These are phyloP conservation scores for Fagopyrum homotropicum DNA, from an alignment of 148 eudicot genomes.

Conservation along the genomic window DNA sequence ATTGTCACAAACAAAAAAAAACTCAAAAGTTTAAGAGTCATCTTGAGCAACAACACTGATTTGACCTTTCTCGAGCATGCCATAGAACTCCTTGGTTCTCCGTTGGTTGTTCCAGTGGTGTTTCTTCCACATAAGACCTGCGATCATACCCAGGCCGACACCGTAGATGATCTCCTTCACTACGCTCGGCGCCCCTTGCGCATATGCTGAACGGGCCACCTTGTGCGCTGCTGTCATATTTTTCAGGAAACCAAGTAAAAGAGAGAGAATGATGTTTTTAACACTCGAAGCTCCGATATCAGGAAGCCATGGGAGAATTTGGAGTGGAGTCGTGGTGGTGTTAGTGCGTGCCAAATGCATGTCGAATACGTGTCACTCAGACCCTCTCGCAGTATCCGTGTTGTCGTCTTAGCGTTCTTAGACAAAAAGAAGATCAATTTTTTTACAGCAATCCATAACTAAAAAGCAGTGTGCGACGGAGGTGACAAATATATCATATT, in stretches of 20 bases:
- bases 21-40: neutral
- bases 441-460: too few relatives aligned
- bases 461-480: too few relatives aligned
- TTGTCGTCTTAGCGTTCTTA: too few relatives aligned
- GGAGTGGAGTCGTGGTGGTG: neutral
- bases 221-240: conserved; percentile 23
- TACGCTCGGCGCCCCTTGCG: conserved; percentile 38
- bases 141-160: conserved; percentile 29
- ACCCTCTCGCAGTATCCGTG: neutral
- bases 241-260: neutral
- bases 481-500: too few relatives aligned
- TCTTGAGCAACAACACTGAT: conserved; percentile 27
- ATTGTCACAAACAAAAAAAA: too few relatives aligned
- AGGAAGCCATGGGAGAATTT: too few relatives aligned
- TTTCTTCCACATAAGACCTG: conserved; percentile 45
- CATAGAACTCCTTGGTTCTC: conserved; percentile 34
- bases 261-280: neutral
- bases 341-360: neutral
- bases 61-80: conserved; percentile 31
- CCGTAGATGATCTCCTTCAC: conserved; percentile 41
- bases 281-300: too few relatives aligned
- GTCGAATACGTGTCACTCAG: neutral
- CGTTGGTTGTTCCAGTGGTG: conserved; percentile 51
- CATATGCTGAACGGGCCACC: conserved; percentile 37
- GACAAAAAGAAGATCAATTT: too few relatives aligned